Evolutionary conservation across 2,329 filamentous ascomycete species (phyloP), one percentile per base, ranked within the genome.

Genomic region (Fusarium temperatum): DNA sequence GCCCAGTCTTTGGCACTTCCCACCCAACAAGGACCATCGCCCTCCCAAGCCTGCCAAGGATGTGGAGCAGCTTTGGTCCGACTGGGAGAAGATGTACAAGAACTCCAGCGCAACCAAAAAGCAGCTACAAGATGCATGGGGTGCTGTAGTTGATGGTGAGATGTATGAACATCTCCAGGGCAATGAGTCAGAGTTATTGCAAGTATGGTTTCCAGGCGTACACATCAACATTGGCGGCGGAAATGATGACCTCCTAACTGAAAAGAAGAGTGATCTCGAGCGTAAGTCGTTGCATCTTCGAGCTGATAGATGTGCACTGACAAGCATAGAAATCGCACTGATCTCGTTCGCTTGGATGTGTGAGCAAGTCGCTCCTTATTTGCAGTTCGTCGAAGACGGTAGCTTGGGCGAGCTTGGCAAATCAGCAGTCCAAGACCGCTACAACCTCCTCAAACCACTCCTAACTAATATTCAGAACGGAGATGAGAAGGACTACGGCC

Each of bases 1-100:
- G 0, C 79, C 79, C 2, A 78, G 77, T 2, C 70, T 82, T 15
- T 82, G 80, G 80, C 74, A 81, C 47, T 63, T 60, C 26, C 72
- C 75, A 35, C 39, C 60, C 22, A 45, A 75, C 15, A 63, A 51
- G 24, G 56, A 72, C 2, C 45, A 67, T 15, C 45, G 50, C 11
- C 56, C 54, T 9, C 39, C 51, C 15, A 56, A 67, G 13, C 70
- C 64, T 36, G 45, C 28, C 12, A 76, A 68, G 48, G 47, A 55
- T 17, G 13, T 58, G 12, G 50, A 66, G 28, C 56, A 66, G 18
- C 74, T 77, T 24, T 75, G 63, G 53, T 48, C 63, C 6, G 66
- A 69, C n/a, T 73, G 63, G 53, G 47, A 72, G 22, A 64, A 59
- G 13, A 36, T 60, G 12, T 30, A 53, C 17, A 72, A 64, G 56